These are phyloP conservation scores for Candida sakaeoensis DNA, from an alignment of 805 yeast genomes.

Conservation along the genomic window DNA sequence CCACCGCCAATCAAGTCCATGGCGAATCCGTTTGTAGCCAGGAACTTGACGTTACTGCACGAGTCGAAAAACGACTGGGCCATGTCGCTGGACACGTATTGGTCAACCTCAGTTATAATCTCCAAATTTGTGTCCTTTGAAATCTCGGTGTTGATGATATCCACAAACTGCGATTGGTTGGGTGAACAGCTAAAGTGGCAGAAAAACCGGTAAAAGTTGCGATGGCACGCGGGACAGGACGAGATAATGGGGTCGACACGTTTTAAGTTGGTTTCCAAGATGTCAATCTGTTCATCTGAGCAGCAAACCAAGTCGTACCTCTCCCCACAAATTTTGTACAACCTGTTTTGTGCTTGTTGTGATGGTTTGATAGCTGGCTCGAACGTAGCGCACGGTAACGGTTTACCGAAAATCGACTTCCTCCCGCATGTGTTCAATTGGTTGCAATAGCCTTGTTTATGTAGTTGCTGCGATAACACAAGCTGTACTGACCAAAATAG, in stretches of 20 bases:
- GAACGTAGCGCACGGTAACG: conserved; percentile 72
- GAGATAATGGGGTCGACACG: conserved; percentile 39
- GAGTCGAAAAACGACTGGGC: conserved; percentile 73
- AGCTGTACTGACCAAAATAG: not conserved
- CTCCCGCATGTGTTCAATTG: conserved; percentile 73
- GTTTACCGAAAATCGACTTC: conserved; percentile 70
- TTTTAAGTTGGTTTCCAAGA: conserved; percentile 50
- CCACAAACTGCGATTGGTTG: conserved; percentile 69
- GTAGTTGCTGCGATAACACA: conserved; percentile 14
- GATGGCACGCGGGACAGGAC: conserved; percentile 83
- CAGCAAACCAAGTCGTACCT: conserved; percentile 73
- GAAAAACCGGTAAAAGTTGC: conserved; percentile 79
- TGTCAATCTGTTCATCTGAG: conserved; percentile 54
- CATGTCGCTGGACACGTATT: conserved; percentile 53
- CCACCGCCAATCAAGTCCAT: conserved; percentile 99
- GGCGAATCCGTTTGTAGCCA: conserved; percentile 93
- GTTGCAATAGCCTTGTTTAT: conserved; percentile 47
- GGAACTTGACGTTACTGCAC: conserved; percentile 84
- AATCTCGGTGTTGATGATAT: conserved; percentile 52
- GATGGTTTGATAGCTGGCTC: conserved; percentile 47
- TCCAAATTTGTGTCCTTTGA: conserved; percentile 49
- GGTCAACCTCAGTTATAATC: conserved; percentile 69
- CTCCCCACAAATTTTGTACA: conserved; percentile 66
- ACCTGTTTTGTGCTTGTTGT: conserved; percentile 38
- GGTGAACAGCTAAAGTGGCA: conserved; percentile 91